A percentile compares a stretch with the other conserved stretches of the same genome.
Evolutionary conservation across 2,329 filamentous ascomycete species (phyloP).

Genomic region (Atkinsonella texensis): DNA sequence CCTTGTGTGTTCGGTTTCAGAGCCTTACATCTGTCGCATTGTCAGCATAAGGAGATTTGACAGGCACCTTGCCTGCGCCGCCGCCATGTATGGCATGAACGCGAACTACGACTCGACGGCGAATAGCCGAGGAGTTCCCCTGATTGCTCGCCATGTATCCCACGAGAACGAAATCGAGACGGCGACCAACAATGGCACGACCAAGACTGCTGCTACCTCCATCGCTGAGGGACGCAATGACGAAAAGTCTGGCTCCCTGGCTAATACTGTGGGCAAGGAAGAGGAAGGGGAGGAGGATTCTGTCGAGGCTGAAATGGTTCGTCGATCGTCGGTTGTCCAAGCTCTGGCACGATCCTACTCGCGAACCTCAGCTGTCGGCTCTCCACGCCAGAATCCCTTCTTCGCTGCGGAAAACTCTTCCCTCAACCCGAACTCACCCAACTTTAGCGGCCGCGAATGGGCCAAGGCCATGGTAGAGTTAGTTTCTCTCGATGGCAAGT

Average conservation of each 20-base stretch:
- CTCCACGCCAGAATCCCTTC: conserved; percentile 35
- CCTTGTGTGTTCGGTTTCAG: too few species aligned
- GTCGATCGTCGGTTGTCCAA: conserved; percentile 41
- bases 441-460: conserved; percentile 47
- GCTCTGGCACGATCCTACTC: conserved; percentile 45
- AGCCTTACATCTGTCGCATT: too few species aligned
- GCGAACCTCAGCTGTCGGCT: conserved; percentile 26
- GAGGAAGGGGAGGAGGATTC: conserved; percentile 12
- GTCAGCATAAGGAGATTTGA: background rate
- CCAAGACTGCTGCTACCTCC: conserved; percentile 24
- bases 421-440: conserved; percentile 38
- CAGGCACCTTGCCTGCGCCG: background rate
- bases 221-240: conserved; percentile 22
- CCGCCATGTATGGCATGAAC: conserved; percentile 14
- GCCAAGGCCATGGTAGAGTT: conserved; percentile 45
- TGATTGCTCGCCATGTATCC: conserved; percentile 13
- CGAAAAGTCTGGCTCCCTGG: conserved; percentile 18
- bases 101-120: conserved; percentile 38
- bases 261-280: conserved; percentile 19
- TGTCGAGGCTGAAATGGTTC: conserved; percentile 30
- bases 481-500: conserved; percentile 37
- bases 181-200: conserved; percentile 14
- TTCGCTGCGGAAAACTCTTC: conserved; percentile 34
- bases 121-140: conserved; percentile 28
- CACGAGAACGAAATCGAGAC: conserved; percentile 15